Percentiles rank a stretch among this genome's conserved stretches.
Conservation (phyloP, 2,329 filamentous ascomycete genomes). For the Chrysoporthe austroafricana region DNA sequence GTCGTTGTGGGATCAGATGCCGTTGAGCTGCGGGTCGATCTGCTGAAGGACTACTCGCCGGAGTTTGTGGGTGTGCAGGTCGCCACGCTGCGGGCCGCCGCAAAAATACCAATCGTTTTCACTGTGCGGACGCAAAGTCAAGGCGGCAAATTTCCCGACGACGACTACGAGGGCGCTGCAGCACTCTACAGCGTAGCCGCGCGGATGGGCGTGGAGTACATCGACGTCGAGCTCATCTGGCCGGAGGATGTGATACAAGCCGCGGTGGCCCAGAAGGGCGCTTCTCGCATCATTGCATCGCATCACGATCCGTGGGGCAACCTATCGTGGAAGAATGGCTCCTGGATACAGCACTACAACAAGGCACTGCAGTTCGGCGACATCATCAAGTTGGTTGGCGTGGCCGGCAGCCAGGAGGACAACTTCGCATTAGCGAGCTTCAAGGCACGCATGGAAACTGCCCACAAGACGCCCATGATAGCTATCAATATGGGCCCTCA, state of each 20-base stretch:
- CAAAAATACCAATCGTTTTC: constrained; percentile 84
- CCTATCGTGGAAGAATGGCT: constrained; percentile 89
- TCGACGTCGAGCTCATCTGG: constrained; percentile 90
- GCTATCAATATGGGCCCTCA: constrained; percentile 92
- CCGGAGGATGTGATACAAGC: constrained; percentile 74
- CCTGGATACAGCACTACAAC: constrained; percentile 91
- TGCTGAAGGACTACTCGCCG: constrained; percentile 74
- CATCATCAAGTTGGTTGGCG: constrained; percentile 90
- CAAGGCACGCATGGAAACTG: constrained; percentile 72
- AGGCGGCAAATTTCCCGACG: constrained; percentile 85
- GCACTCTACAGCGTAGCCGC: constrained; percentile 78
- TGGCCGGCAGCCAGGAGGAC: constrained; percentile 76
- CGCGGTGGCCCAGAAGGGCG: constrained; percentile 68
- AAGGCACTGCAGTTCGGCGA: constrained; percentile 87
- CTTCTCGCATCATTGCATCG: constrained; percentile 87
- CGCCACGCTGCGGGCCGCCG: constrained; percentile 72
- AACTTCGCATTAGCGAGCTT: constrained; percentile 86
- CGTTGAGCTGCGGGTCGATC: constrained; percentile 90
- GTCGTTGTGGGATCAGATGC: constrained; percentile 87
- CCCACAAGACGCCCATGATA: constrained; percentile 83
- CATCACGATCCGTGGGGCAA: constrained; percentile 84
- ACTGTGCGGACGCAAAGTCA: constrained; percentile 86
- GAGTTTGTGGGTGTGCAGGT: constrained; percentile 85
- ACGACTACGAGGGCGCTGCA: constrained; percentile 70
- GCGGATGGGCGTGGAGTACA: constrained; percentile 84